Evolutionary conservation across 225 moss, liverwort and hornwort species (phyloP).

Genomic region (Pleurozium schreberi): DNA sequence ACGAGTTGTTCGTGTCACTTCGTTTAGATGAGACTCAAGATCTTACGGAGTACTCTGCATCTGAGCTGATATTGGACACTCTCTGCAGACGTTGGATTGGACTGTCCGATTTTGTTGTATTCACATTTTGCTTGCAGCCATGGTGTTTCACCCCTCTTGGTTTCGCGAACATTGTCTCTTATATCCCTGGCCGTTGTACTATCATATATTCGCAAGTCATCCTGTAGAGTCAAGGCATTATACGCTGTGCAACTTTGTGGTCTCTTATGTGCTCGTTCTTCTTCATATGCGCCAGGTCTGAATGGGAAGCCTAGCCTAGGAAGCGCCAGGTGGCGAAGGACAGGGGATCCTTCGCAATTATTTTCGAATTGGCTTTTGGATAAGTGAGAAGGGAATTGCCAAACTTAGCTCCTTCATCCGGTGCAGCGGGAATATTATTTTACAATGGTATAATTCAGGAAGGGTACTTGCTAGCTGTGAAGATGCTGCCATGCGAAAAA

Average conservation of each 20-base stretch:
- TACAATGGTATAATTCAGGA: not conserved
- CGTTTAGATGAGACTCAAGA: not conserved
- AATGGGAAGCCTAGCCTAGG: not conserved
- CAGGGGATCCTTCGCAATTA: not conserved
- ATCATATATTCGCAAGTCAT: not conserved
- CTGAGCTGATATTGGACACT: not conserved
- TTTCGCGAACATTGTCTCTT: not conserved
- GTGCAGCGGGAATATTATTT: not conserved
- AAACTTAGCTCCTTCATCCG: not conserved
- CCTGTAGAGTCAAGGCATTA: not conserved
- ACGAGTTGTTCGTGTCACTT: not conserved
- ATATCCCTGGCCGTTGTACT: not conserved
- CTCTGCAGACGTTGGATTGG: not conserved
- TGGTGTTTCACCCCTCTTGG: not conserved
- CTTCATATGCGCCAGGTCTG: not conserved
- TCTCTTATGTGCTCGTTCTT: not conserved
- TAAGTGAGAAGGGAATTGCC: not conserved
- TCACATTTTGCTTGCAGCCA: not conserved
- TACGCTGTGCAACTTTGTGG: not conserved
- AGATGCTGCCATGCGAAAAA: slow-evolving; percentile 11
- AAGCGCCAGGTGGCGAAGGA: slow-evolving; percentile 8
- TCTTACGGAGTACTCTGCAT: not conserved
- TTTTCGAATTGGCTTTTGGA: not conserved
- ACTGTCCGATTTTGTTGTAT: not conserved
- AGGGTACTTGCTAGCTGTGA: not conserved